Base-by-base conservation (phyloP, 257 asterid genomes). In the Petunia secreta region DNA sequence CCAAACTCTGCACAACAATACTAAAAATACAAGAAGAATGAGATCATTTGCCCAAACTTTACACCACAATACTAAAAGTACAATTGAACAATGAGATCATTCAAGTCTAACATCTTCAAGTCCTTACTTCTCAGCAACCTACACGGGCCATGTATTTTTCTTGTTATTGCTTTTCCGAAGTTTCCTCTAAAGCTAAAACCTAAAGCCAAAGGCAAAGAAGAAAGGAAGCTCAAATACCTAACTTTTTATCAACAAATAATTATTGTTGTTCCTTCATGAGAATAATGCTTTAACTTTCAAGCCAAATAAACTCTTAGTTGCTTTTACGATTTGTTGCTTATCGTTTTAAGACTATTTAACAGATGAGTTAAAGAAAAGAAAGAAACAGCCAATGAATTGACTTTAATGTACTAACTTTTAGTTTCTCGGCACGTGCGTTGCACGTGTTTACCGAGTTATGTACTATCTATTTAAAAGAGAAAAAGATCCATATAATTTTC, bases 221-320 rank as follows among this genome's bases (percentile, higher is more conserved):
- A 34, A 68, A 4, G 4, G 13, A 48, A 11, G 77, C 34, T 48
- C 13, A 71, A 71, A 71, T 71, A 16, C 60, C 8, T 48, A 46
- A 71, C 50, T 71, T 71, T 71, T 71, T n/a, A 48, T 71, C 48
- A 48, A 60, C 44, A 71, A 71, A 71, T 48, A 48, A 48, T 48
- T 1, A 46, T 48, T 71, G 11, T 71, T 48, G 41, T 71, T 48
- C 44, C 60, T 34, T 69, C 46, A 69, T 44, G 4, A 2, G 16
- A 69, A 44, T 46, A 40, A 69, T 71, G 44, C 77, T 48, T 71
- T 5, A 4, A 8, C 80, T 63, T 60, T 43, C 80, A 58, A 65
- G 71, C 58, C 16, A 57, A 1, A 77, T 60, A 8, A 77, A 15
- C 39, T 43, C 8, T 5, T 48, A 1, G 14, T 77, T 77, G 80